phyloP scores from a whole-genome alignment of 805 yeast genomes.

The Monosporozyma yasuniensis region DNA sequence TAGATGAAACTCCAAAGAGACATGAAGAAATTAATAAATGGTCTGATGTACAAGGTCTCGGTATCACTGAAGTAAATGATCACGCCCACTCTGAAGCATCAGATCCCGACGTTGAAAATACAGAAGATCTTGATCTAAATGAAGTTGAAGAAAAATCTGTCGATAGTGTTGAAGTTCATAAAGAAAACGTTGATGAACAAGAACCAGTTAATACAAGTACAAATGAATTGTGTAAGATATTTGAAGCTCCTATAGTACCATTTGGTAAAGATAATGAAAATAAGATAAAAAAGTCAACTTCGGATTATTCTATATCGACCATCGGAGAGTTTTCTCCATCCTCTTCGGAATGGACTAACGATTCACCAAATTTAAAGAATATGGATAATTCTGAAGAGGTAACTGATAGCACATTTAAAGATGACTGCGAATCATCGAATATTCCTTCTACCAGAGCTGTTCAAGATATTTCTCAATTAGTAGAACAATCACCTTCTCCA shows the following conservation, averaged over 20 bases:
- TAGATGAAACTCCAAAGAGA: not conserved
- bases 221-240: slow-evolving; percentile 19
- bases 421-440: not conserved
- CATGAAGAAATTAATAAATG: not conserved
- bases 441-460: slow-evolving; percentile 35
- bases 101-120: not conserved
- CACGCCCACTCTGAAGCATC: not conserved
- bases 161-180: not conserved
- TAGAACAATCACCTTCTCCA: slow-evolving; percentile 9
- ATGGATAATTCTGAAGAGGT: not conserved
- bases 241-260: slow-evolving; percentile 26
- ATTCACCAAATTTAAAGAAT: slow-evolving; percentile 29
- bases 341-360: slow-evolving; percentile 36
- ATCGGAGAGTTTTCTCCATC: slow-evolving; percentile 42
- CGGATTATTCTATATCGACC: slow-evolving; percentile 32
- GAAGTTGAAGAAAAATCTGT: not conserved
- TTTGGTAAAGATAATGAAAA: slow-evolving; percentile 12
- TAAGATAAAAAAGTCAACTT: slow-evolving; percentile 25
- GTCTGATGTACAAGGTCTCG: not conserved
- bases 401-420: not conserved
- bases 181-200: not conserved
- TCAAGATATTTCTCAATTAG: slow-evolving; percentile 34
- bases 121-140: not conserved
- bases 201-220: not conserved
- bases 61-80: not conserved